Evolutionary conservation across 345 rosid genomes (phyloP), one percentile per base, ranked within the genome.

Genomic region (Microthlaspi erraticum): DNA sequence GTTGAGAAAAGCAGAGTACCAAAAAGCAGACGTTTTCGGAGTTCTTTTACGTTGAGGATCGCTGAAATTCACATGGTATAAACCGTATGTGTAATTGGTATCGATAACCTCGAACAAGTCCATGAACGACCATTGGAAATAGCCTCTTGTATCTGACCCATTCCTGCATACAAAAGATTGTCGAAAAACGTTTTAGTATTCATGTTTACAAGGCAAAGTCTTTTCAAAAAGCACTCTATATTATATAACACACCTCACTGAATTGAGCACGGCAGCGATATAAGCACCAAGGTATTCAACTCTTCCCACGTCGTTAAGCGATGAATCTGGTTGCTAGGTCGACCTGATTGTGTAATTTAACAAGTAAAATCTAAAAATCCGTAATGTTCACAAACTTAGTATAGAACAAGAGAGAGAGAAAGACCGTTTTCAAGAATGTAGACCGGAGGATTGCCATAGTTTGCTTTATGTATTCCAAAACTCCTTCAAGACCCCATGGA

Each of bases 81-180:
- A 68, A 3, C 86, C 84, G 29, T 11, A 82, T 26, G 79, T 31
- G 6, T 73, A 76, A 10, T 32, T 49, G 17, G 31, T 59, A 45
- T 56, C 54, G 2, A 77, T 0, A 58, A 83, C 16, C 66, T 84
- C 85, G 11, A 50, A 66, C 26, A 80, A 51, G 43, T 80, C 88
- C 53, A 84, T 16, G 29, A 82, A 78, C 4, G 86, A 77, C 88
- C 86, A 79, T 53, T 66, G n/a, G 43, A 84, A 78, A 49, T 84
- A 84, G 6, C 83, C 88, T 72, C 77, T 80, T 23, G 53, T 73
- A 11, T 79, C 52, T 18, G 84, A 81, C 34, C 87, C 87, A 60
- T 77, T 77, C 74, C 86, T 78, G 46, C 38, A 55, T 16, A 34
- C 10, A 32, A 16, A 4, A 14, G 9, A 4, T 2, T 1, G 17